These are phyloP conservation scores for Endocladia muricata DNA, from an alignment of 31 red algal species.

Conservation along the genomic window DNA sequence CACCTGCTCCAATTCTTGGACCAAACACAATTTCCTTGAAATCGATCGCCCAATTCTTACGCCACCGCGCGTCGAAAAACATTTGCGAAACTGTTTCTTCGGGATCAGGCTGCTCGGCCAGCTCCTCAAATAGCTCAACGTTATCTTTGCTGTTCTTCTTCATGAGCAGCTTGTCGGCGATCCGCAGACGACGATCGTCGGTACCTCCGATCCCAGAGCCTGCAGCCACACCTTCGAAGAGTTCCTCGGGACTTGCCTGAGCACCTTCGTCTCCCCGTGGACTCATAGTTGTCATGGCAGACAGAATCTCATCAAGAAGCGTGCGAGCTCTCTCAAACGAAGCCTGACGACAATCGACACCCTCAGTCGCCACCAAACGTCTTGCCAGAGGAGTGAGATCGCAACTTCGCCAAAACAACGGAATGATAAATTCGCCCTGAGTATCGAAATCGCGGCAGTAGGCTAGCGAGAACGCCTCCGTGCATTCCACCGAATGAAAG, in stretches of 20 bases:
- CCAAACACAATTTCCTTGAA: constrained; percentile 80
- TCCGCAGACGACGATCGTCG: constrained; percentile 37
- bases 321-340: constrained; percentile 53
- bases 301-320: constrained; percentile 69
- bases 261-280: constrained; percentile 17
- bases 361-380: constrained; percentile 77
- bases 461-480: constrained; percentile 75
- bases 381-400: constrained; percentile 80
- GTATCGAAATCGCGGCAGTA: constrained; percentile 82
- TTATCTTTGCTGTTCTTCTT: constrained; percentile 68
- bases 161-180: constrained; percentile 80
- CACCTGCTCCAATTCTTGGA: constrained; percentile 87
- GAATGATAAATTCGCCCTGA: constrained; percentile 78
- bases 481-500: constrained; percentile 79
- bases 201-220: constrained; percentile 41
- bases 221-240: constrained; percentile 51
- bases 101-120: constrained; percentile 49
- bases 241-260: constrained; percentile 17
- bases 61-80: constrained; percentile 77
- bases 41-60: constrained; percentile 85
- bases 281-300: constrained; percentile 33
- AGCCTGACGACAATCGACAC: constrained; percentile 76
- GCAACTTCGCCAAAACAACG: constrained; percentile 73
- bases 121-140: constrained; percentile 57
- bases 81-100: constrained; percentile 67